These are phyloP conservation scores for Sporothrix brasiliensis DNA, from an alignment of 2,329 filamentous ascomycete genomes.

Conservation along the genomic window DNA sequence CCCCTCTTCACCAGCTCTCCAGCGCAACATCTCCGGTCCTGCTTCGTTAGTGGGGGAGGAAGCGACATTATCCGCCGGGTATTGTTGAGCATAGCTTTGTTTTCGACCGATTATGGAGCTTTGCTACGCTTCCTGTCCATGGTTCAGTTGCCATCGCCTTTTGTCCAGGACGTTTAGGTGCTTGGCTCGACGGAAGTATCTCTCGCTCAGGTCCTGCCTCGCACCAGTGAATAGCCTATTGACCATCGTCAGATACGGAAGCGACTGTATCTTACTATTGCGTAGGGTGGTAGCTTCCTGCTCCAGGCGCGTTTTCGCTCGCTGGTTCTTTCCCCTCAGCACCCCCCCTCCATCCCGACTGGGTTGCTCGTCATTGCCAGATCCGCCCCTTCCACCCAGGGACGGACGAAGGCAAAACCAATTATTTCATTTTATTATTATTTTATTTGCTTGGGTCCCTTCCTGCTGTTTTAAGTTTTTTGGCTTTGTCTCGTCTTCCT, in stretches of 20 bases:
- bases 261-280: background rate
- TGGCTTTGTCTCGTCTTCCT: background rate
- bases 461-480: conserved; percentile 17
- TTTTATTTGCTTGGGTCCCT: conserved; percentile 22
- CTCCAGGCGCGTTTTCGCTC: conserved; percentile 28
- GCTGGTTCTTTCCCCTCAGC: conserved; percentile 25
- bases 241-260: background rate
- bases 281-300: conserved; percentile 12
- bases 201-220: background rate
- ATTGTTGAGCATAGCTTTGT: background rate
- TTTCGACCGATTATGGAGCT: background rate
- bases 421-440: conserved; percentile 5
- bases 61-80: conserved; percentile 15
- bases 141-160: background rate
- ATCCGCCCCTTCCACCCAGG: conserved; percentile 1
- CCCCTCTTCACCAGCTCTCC: conserved; percentile 21
- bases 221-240: conserved; percentile 15
- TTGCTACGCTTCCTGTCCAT: too few species aligned
- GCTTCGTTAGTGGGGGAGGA: conserved; percentile 29
- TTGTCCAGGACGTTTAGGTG: background rate
- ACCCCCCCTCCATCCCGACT: conserved; percentile 8
- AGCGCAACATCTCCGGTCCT: conserved; percentile 31
- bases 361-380: conserved; percentile 8
- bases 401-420: conserved; percentile 21
- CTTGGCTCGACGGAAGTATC: background rate